These are phyloP conservation scores for Actinidia arguta DNA, from an alignment of 179 eudicot species.

Conservation along the genomic window DNA sequence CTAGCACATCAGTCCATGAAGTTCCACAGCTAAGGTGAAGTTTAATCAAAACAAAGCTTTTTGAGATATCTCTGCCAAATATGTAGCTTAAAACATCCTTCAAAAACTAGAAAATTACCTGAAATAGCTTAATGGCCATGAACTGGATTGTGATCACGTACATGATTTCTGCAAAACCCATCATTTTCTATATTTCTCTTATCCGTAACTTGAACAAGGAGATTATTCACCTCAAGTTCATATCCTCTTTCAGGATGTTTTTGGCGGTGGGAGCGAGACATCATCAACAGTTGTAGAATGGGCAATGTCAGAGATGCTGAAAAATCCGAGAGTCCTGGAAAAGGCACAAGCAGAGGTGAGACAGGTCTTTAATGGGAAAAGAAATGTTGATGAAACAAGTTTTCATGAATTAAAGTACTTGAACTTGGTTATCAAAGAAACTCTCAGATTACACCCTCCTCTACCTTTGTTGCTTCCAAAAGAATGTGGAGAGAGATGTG, in stretches of 20 bases:
- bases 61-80: too few species aligned
- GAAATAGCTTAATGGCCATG: too few species aligned
- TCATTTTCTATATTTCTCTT: too few species aligned
- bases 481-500: constrained; percentile 12
- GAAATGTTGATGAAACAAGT: constrained; percentile 23
- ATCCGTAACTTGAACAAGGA: too few species aligned
- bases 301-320: constrained; percentile 38
- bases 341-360: constrained; percentile 39
- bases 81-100: too few species aligned
- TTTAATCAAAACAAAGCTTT: too few species aligned
- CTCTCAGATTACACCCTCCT: constrained; percentile 51
- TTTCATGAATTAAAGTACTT: constrained; percentile 33
- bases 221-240: background rate
- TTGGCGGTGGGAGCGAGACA: constrained; percentile 34
- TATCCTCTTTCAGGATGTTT: constrained; percentile 23
- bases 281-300: constrained; percentile 30
- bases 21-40: too few species aligned
- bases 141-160: too few species aligned
- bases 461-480: constrained; percentile 46
- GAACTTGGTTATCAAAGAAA: constrained; percentile 41
- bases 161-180: too few species aligned
- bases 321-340: constrained; percentile 23
- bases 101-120: too few species aligned
- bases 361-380: constrained; percentile 6
- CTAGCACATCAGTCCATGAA: too few species aligned